Base-by-base conservation (phyloP, 2,329 filamentous ascomycete genomes). In the Tolypocladium sp. region DNA sequence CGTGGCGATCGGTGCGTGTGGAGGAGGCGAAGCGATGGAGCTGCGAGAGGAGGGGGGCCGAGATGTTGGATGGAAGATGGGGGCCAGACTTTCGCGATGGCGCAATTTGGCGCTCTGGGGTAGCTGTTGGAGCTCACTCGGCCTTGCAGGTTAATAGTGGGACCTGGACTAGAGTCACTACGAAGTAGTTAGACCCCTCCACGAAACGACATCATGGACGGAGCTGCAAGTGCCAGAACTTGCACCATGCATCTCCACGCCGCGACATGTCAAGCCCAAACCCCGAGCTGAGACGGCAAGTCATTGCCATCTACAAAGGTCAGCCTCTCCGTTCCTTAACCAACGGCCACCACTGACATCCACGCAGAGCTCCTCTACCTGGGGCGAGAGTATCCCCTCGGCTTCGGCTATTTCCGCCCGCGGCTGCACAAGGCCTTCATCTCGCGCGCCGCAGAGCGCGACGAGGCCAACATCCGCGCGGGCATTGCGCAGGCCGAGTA, bases 231-330 rank as follows among this genome's bases (percentile, higher is more conserved):
- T 20, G 44, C 44, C 3, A 5, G 25, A n/a, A 30, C 49, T 52
- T 52, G 49, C 20, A 57, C 41, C 52, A 25, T 55, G 42, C 57
- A 51, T 33, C 41, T 44, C 17, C 57, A 35, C 35, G 25, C 12
- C n/a, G 33, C 27, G 57, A 56, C 41, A 73, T 72, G 71, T 62
- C 61, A 53, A 59, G 56, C 25, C 67, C 74, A 0, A 87, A 83
- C 64, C 74, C 77, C 2, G 76, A 82, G 61, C 80, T 97, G 35
- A 85, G 91, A 58, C 80, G 84, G 61, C 85, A 94, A 70, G 92
- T 96, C 53, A 89, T 96, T 63, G 81, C 83, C 42, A 84, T 96
- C 60, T 97, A 96, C 78, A 97, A 96, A 85, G 90, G 91, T 91
- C 35, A 44, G 57, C 37, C 22, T 5, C 35, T 35, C 33, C 42